Percentiles rank a stretch among this genome's conserved stretches.
These are phyloP conservation scores for Shiraia sp. DNA, from an alignment of 2,329 filamentous ascomycete species.

Conservation along the genomic window DNA sequence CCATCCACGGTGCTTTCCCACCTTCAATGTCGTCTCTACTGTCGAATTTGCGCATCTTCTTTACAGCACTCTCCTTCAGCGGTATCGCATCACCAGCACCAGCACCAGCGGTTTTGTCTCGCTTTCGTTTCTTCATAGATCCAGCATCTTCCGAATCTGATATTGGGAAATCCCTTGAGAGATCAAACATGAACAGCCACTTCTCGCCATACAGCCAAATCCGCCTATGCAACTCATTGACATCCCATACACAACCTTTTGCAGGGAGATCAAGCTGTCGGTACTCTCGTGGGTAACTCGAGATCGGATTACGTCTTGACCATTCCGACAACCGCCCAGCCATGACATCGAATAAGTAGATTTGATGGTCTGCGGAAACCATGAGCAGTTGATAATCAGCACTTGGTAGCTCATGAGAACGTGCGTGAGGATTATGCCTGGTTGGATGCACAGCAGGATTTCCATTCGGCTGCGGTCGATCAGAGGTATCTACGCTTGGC, in stretches of 20 bases:
- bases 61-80: conserved; percentile 51
- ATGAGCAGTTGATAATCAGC: conserved; percentile 60
- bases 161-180: conserved; percentile 67
- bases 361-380: conserved; percentile 66
- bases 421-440: conserved; percentile 54
- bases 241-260: conserved; percentile 85
- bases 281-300: conserved; percentile 74
- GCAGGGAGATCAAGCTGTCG: conserved; percentile 75
- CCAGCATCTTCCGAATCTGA: conserved; percentile 17
- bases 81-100: conserved; percentile 61
- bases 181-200: conserved; percentile 92
- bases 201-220: conserved; percentile 86
- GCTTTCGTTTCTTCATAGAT: conserved; percentile 36
- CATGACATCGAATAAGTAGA: conserved; percentile 80
- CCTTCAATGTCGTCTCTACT: conserved; percentile 42
- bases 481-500: conserved; percentile 32
- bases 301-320: conserved; percentile 81
- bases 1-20: conserved; percentile 29
- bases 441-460: conserved; percentile 56
- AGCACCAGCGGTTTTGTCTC: conserved; percentile 53
- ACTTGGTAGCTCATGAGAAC: conserved; percentile 61
- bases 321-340: conserved; percentile 78
- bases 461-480: conserved; percentile 44
- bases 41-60: conserved; percentile 54
- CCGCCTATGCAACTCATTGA: conserved; percentile 56